These are phyloP conservation scores for Cymbopogon flexuosus DNA, from an alignment of 202 grass and related monocot species.

Conservation along the genomic window DNA sequence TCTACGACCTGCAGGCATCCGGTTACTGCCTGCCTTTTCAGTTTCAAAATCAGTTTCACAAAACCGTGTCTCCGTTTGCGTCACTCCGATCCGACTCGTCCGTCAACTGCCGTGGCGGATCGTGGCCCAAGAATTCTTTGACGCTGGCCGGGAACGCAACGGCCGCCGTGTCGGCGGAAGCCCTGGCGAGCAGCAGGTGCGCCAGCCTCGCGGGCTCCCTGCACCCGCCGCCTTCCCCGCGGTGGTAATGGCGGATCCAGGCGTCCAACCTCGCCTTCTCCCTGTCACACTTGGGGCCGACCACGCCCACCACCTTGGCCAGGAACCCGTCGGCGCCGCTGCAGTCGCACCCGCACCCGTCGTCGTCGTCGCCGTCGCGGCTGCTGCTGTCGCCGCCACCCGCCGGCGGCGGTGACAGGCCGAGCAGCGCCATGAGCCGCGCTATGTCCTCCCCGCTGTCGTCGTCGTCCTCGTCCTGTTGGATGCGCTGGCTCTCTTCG, in stretches of 20 bases:
- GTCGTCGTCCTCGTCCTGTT: not conserved
- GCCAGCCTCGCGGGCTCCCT: constrained; percentile 60
- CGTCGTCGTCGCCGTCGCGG: not conserved
- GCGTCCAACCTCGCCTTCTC: constrained; percentile 51
- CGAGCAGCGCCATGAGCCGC: constrained; percentile 48
- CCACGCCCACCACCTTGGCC: constrained; percentile 50
- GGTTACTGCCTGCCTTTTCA: no score
- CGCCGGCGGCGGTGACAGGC: constrained; percentile 10
- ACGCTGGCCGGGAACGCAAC: constrained; percentile 41
- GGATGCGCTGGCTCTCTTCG: not conserved
- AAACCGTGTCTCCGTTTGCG: not conserved
- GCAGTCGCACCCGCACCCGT: constrained; percentile 41
- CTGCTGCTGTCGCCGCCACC: not conserved
- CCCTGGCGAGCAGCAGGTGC: constrained; percentile 60
- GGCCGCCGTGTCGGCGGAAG: constrained; percentile 2
- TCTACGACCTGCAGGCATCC: no score
- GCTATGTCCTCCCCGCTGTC: constrained; percentile 36
- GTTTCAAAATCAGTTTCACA: not conserved
- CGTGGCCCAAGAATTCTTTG: constrained; percentile 49
- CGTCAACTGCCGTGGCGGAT: constrained; percentile 1
- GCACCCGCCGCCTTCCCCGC: constrained; percentile 8
- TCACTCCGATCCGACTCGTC: not conserved
- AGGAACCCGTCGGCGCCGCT: constrained; percentile 49
- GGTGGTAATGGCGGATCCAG: constrained; percentile 52
- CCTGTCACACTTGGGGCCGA: constrained; percentile 50